Evolutionary conservation across 2,329 filamentous ascomycete genomes (phyloP).

Genomic region (Drechslera avenae): DNA sequence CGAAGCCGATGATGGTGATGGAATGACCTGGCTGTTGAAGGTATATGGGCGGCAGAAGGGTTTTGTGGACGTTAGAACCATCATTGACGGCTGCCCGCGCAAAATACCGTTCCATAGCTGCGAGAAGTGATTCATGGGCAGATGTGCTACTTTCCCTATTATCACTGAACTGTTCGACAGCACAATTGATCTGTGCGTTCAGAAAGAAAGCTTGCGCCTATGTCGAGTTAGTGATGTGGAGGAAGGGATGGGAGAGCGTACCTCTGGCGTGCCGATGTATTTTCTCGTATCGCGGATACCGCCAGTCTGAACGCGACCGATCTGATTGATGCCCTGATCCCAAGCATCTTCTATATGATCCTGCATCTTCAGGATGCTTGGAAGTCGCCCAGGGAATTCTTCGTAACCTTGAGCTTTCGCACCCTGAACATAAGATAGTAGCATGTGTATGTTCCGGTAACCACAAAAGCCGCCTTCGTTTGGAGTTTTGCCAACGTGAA

Average conservation of each 20-base stretch:
- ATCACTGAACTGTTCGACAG: conserved; percentile 59
- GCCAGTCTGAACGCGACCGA: conserved; percentile 79
- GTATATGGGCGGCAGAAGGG: conserved; percentile 81
- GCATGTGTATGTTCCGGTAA: conserved; percentile 93
- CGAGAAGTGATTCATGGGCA: conserved; percentile 62
- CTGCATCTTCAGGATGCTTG: conserved; percentile 81
- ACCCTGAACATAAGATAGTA: conserved; percentile 76
- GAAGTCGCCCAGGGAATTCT: conserved; percentile 65
- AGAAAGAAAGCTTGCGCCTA: conserved; percentile 80
- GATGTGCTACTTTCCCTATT: conserved; percentile 55
- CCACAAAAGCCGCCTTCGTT: conserved; percentile 93
- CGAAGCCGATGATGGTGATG: conserved; percentile 85
- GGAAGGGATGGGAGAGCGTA: conserved; percentile 45
- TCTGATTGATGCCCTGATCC: conserved; percentile 79
- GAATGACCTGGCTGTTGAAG: conserved; percentile 91
- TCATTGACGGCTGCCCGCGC: conserved; percentile 57
- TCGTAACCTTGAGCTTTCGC: conserved; percentile 62
- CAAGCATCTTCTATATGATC: conserved; percentile 86
- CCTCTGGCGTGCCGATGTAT: conserved; percentile 93
- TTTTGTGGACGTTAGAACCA: conserved; percentile 67
- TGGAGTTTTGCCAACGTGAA: conserved; percentile 78
- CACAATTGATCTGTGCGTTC: conserved; percentile 65
- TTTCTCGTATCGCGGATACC: conserved; percentile 88
- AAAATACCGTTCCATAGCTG: conserved; percentile 77
- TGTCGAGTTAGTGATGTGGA: conserved; percentile 15